Conservation (phyloP, 2,329 filamentous ascomycete genomes). For the Diaporthe batatas region DNA sequence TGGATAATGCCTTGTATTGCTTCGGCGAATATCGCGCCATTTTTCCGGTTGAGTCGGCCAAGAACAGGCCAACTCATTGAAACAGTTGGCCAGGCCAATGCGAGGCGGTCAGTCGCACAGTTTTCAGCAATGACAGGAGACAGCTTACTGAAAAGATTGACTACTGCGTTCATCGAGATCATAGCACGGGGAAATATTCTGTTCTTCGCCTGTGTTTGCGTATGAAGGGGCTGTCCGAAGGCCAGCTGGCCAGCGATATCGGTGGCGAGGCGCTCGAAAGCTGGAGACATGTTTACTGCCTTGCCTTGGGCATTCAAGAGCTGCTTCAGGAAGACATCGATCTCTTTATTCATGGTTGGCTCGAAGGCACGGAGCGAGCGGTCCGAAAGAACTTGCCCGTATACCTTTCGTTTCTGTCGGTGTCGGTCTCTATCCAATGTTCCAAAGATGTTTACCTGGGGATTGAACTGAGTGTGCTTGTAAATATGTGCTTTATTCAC, state of each 20-base stretch:
- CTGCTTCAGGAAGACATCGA: slow-evolving; percentile 13
- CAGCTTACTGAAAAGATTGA: slow-evolving; percentile 9
- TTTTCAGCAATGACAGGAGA: background rate
- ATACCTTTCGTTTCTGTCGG: slow-evolving; percentile 40
- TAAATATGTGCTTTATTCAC: background rate
- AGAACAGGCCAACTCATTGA: background rate
- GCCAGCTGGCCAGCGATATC: slow-evolving; percentile 16
- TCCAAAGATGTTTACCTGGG: slow-evolving; percentile 30
- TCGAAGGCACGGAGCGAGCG: slow-evolving; percentile 43
- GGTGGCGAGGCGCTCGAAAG: background rate
- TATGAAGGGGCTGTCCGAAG: background rate
- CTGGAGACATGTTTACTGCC: background rate
- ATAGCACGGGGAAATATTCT: slow-evolving; percentile 3
- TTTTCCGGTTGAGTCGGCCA: slow-evolving; percentile 8
- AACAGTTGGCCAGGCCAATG: slow-evolving; percentile 10
- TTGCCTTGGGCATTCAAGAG: background rate
- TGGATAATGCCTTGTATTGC: slow-evolving; percentile 28
- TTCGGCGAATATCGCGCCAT: background rate
- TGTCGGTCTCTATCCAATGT: slow-evolving; percentile 40
- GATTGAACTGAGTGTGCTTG: background rate
- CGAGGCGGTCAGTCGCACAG: background rate
- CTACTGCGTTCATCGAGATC: background rate
- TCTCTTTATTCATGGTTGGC: slow-evolving; percentile 40
- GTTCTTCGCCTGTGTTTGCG: background rate
- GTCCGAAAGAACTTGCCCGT: slow-evolving; percentile 42